Conservation (phyloP, 768 basidiomycete species). For the Kwoniella dejecticola region DNA sequence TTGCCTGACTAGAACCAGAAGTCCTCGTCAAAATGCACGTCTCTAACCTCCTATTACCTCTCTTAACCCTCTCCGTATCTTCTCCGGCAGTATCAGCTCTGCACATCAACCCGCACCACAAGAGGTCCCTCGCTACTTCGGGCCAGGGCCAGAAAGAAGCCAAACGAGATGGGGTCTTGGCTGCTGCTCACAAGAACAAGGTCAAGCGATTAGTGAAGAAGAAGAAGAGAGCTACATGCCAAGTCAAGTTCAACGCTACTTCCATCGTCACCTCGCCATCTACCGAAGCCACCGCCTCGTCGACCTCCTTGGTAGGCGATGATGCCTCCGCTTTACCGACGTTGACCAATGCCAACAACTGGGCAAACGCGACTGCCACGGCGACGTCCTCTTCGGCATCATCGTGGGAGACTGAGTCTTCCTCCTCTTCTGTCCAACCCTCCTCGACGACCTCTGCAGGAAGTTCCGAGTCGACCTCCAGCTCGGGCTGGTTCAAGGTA, state of each 20-base stretch:
- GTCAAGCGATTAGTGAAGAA: conserved; percentile 48
- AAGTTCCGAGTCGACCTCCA: not conserved
- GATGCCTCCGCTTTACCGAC: conserved; percentile 30
- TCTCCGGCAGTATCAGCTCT: conserved; percentile 15
- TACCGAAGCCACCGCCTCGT: conserved; percentile 1
- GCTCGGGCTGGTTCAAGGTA: conserved; percentile 25
- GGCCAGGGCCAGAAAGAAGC: conserved; percentile 5
- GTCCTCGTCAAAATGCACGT: conserved; percentile 31
- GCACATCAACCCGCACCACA: conserved; percentile 12
- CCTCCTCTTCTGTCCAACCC: conserved; percentile 29
- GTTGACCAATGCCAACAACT: conserved; percentile 15
- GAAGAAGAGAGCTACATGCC: conserved; percentile 45
- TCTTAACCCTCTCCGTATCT: conserved; percentile 34
- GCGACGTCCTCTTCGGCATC: conserved; percentile 22
- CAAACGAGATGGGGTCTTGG: conserved; percentile 12
- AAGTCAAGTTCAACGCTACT: conserved; percentile 28
- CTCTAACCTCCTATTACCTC: conserved; percentile 38
- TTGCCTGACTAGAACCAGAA: not conserved
- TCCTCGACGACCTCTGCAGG: conserved; percentile 11
- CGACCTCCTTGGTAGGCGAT: conserved; percentile 22
- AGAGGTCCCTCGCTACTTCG: conserved; percentile 5
- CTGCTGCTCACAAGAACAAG: conserved; percentile 19
- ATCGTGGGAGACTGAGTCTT: conserved; percentile 2
- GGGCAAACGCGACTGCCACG: conserved; percentile 16
- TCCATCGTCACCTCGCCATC: conserved; percentile 20